A percentile compares a stretch with the other conserved stretches of the same genome.
Evolutionary conservation across 345 rosid species (phyloP).

Genomic region (Linum trigynum): DNA sequence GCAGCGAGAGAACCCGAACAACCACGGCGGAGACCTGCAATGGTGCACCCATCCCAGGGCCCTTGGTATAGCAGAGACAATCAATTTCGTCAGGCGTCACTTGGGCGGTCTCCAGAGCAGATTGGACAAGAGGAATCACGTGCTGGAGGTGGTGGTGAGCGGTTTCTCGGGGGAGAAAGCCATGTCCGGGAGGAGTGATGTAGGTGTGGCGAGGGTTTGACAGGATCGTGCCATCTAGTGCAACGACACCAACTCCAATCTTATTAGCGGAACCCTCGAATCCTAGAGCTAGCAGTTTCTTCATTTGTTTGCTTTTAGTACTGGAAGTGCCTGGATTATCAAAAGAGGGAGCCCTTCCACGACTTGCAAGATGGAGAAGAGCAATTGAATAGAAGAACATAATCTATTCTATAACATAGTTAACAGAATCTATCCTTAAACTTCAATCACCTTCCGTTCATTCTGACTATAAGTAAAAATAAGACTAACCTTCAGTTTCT

Average conservation of each 20-base stretch:
- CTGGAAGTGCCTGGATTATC: background rate
- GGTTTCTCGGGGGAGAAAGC: conserved; percentile 90
- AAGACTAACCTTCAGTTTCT: no score
- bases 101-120: conserved; percentile 54
- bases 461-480: no score
- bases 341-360: no score
- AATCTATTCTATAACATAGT: no score
- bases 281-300: conserved; percentile 71
- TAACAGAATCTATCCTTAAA: no score
- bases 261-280: conserved; percentile 96
- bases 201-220: conserved; percentile 95
- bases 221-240: conserved; percentile 66
- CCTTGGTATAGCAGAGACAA: conserved; percentile 88
- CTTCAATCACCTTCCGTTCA: no score
- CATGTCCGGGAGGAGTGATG: conserved; percentile 94
- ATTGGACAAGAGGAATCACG: conserved; percentile 62
- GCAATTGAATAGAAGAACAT: no score
- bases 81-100: conserved; percentile 62
- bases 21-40: conserved; percentile 74
- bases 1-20: conserved; percentile 62
- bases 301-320: conserved; percentile 24
- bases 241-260: conserved; percentile 82
- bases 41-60: conserved; percentile 97
- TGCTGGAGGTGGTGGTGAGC: conserved; percentile 88
- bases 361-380: no score